Evolutionary conservation across 805 yeast species (phyloP), one percentile per base, ranked within the genome.

Genomic region (Metschnikowia amazonensis): DNA sequence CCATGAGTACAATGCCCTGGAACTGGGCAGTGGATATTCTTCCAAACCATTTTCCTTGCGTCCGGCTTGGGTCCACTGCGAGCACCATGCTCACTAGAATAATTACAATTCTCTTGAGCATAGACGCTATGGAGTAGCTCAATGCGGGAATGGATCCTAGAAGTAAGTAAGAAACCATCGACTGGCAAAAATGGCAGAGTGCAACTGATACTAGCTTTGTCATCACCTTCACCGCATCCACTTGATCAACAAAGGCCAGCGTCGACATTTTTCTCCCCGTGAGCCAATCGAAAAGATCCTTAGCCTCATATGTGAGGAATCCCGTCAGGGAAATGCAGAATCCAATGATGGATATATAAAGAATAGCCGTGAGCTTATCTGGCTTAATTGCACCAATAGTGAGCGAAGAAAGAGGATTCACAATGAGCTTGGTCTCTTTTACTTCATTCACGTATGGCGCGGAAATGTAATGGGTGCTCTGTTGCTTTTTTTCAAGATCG

Each of bases 51-150:
- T 55, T 57, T 24, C 50, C 55, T 27, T 51, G 40, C 32, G 16
- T 41, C 3, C 24, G 34, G 4, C 45, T 36, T 73, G 75, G 21
- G 74, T 76, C 72, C 76, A 77, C 45, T 1, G 62, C 64, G 33
- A 84, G 47, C 69, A 66, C 37, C 5, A 90, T 86, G 56, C 96
- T 86, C 1, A 84, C 83, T 1, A 84, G 75, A 35, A 89, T 89
- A 25, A 89, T 79, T 1, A 87, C 85, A n/a, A 89, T 85, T 57
- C 96, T 80, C 66, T 89, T 89, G 79, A 89, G 77, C 78, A 89
- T 77, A 35, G 87, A 81, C 2, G 96, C 96, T 46, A 89, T 82
- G 1, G 95, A 85, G 65, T 88, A 89, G 2, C 94, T 80, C 10
- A 89, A 82, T 0, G 97, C 87, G 2, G 95, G 86, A 5, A 89